These are phyloP conservation scores for Paecilomyces sp. DNA, from an alignment of 2,329 filamentous ascomycete genomes.

Conservation along the genomic window DNA sequence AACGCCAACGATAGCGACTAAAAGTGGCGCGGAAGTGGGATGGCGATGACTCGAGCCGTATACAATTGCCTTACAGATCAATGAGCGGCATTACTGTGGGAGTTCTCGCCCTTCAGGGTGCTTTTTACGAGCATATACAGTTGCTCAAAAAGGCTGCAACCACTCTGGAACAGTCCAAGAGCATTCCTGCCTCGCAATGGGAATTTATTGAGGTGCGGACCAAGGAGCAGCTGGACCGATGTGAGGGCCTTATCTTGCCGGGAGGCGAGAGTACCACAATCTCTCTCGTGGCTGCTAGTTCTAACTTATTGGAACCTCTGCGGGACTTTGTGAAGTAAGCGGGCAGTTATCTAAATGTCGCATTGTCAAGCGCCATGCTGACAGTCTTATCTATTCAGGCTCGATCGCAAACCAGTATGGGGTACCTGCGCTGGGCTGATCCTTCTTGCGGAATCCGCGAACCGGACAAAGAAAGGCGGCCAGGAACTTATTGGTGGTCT, in stretches of 20 bases:
- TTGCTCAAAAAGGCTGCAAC: slow-evolving; percentile 63
- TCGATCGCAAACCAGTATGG: slow-evolving; percentile 77
- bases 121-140: slow-evolving; percentile 80
- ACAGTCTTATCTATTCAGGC: slow-evolving; percentile 39
- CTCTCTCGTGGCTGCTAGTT: slow-evolving; percentile 75
- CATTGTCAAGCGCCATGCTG: slow-evolving; percentile 1
- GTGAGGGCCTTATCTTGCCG: slow-evolving; percentile 80
- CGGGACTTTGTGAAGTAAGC: slow-evolving; percentile 83
- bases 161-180: slow-evolving; percentile 29
- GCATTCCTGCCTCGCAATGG: slow-evolving; percentile 35
- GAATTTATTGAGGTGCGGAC: slow-evolving; percentile 75
- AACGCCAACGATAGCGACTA: not conserved
- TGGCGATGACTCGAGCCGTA: not conserved
- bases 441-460: slow-evolving; percentile 78
- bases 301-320: slow-evolving; percentile 73
- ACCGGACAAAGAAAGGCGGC: slow-evolving; percentile 80
- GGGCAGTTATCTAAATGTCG: not conserved
- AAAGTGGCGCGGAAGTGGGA: not conserved
- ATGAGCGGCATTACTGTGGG: slow-evolving; percentile 46
- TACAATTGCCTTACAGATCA: not conserved
- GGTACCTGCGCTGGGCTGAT: slow-evolving; percentile 95
- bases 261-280: slow-evolving; percentile 95
- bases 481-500: slow-evolving; percentile 91
- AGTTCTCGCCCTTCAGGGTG: slow-evolving; percentile 77
- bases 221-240: slow-evolving; percentile 59